Base-by-base conservation (phyloP, 1,139 yeast genomes). In the Sugiyamaella pinicola region DNA sequence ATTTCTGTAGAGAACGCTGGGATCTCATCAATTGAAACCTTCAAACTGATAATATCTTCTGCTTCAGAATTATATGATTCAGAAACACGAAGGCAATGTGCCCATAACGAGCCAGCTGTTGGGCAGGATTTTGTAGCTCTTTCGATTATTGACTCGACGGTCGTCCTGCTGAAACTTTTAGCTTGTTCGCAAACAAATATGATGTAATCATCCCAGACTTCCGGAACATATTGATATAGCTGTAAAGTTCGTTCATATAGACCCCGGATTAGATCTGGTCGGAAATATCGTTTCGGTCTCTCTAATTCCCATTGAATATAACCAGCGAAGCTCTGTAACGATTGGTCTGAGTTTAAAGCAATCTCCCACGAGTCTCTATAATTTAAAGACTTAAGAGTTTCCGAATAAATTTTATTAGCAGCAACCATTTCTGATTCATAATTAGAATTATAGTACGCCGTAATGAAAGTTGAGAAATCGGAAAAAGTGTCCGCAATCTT, bases 391-490 rank as follows among this genome's bases (percentile, higher is more conserved):
- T 64, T 64, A 43, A 67, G 66, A 0, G 83, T 69, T 10, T 58
- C 58, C 2, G 66, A 54, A 50, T 69, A 70, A 0, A 75, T 56
- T 51, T 69, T 69, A 55, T 72, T 77, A 1, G 80, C 81, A 1
- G 59, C 55, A 1, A 60, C 52, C 76, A 81, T 73, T 35, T 67
- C 68, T 6, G 57, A 53, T 13, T 74, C 78, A 61, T 82, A 82
- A 6, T 71, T 59, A 1, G 60, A 58, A 37, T 63, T 60, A 29
- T 47, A 54, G 17, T 55, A 51, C 12, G 49, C 3, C 1, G 82
- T 72, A 1, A 81, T 71, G 52, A 79, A 77, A 0, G 71, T 52
- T 0, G 85, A 81, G 46, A 70, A 73, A 7, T 69, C 70, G 13
- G 72, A 64, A 57, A 74, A 80, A 0, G 82, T 76, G 0, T 74